Evolutionary conservation across 208 protist species (phyloP), one percentile per base, ranked within the genome.

Genomic region (Trypanosoma vivax): DNA sequence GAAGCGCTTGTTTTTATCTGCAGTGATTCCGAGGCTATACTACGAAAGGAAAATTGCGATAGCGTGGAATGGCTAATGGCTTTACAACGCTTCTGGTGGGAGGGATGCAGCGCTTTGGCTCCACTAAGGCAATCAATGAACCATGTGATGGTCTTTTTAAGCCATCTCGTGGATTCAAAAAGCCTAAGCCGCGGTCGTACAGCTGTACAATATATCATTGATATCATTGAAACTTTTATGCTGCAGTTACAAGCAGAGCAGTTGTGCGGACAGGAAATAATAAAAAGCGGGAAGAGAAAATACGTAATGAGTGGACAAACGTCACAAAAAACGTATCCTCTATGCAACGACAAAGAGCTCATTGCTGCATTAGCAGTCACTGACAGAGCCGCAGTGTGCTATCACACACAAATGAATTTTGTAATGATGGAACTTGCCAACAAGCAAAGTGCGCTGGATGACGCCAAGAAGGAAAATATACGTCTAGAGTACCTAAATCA

Each of bases 401-500:
- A 88, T 60, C 71, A 83, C 56, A 79, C 79, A 2, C 85, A 88
- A 39, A 76, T 83, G 72, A 79, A 81, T 31, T 69, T 50, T 30
- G 49, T 73, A 0, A 50, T 82, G 23, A 14, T 77, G 9, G 85
- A 88, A 43, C 69, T 90, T 46, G 78, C 76, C 5, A 69, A 76
- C 3, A 76, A 60, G 37, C 65, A 84, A 42, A 74, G 79, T 7
- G 67, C 59, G 14, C 19, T 80, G n/a, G 60, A 57, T 19, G 68
- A 55, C 0, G 40, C 71, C 5, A 39, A 66, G 39, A 34, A 68
- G 11, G 73, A 79, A 14, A 52, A 76, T 5, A 33, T 55, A 27
- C 69, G 67, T n/a, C 39, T 80, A 39, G 45, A 70, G 40, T 43
- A 42, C 18, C 35, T 68, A n/a, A 54, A 88, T 23, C 40, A 51